Conservation (phyloP, 148 eudicot species). For the Dianthus caryophyllus region DNA sequence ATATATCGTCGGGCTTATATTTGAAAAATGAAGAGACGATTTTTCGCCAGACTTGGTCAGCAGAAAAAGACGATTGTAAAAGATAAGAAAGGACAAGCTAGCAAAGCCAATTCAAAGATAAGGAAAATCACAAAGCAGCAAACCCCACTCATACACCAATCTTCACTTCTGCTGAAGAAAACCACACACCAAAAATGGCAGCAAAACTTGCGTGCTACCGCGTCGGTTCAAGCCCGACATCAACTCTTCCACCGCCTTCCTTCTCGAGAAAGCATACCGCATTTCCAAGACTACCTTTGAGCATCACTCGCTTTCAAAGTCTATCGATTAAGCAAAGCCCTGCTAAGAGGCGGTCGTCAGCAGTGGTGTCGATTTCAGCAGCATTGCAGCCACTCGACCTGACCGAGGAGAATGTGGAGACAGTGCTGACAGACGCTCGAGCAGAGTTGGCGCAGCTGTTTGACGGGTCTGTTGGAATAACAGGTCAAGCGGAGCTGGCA, state of each 20-base stretch:
- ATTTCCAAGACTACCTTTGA: not conserved
- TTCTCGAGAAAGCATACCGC: not conserved
- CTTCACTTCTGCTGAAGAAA: not conserved
- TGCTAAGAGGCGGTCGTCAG: constrained; percentile 9
- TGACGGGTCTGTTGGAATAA: constrained; percentile 71
- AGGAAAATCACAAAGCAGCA: constrained; percentile 4
- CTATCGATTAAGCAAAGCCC: not conserved
- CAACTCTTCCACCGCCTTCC: not conserved
- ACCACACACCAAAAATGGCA: constrained; percentile 9
- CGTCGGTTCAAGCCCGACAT: constrained; percentile 5
- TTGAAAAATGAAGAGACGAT: too few relatives aligned
- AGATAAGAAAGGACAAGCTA: constrained; percentile 17
- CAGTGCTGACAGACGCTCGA: constrained; percentile 60
- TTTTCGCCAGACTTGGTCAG: too few relatives aligned
- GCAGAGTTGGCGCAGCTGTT: constrained; percentile 74
- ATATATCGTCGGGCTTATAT: too few relatives aligned
- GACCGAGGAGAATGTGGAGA: constrained; percentile 75
- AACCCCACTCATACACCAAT: constrained; percentile 7
- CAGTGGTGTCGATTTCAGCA: constrained; percentile 33
- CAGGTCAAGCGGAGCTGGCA: constrained; percentile 79
- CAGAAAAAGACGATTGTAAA: not conserved
- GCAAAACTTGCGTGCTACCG: constrained; percentile 19
- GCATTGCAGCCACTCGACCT: constrained; percentile 61
- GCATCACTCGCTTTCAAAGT: constrained; percentile 1
- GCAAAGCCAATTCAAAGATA: constrained; percentile 13